Percentiles rank a stretch among this genome's conserved stretches.
These are phyloP conservation scores for Schizophyllum amplum DNA, from an alignment of 1,284 basidiomycete genomes.

Conservation along the genomic window DNA sequence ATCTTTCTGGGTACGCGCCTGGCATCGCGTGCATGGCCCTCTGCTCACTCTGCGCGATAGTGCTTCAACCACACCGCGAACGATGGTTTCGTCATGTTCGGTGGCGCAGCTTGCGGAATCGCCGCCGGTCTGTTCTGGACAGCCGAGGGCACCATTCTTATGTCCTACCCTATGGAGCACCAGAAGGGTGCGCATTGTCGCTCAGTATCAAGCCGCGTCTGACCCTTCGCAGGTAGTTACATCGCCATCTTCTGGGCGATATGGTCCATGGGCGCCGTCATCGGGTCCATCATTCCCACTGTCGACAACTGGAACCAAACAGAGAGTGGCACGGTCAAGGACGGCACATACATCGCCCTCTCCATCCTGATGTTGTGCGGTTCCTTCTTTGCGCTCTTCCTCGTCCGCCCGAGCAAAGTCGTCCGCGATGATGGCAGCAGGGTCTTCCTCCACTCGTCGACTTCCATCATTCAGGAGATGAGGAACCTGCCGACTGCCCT, in stretches of 20 bases:
- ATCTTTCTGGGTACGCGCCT: neutral
- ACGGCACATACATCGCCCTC: neutral
- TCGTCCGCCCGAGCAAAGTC: neutral
- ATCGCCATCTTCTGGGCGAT: neutral
- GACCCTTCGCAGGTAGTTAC: neutral
- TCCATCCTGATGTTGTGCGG: neutral
- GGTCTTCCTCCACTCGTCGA: neutral
- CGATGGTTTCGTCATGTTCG: neutral
- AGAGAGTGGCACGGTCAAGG: neutral
- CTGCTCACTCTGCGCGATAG: neutral
- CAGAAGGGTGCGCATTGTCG: neutral
- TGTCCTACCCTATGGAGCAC: neutral
- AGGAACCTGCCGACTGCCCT: neutral
- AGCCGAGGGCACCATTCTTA: neutral
- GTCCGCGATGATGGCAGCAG: neutral
- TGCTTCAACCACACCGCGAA: neutral
- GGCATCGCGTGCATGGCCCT: too few relatives aligned
- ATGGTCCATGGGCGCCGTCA: neutral
- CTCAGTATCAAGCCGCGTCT: neutral
- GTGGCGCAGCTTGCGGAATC: neutral
- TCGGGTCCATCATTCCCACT: neutral
- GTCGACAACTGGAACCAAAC: neutral
- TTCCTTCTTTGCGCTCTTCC: neutral
- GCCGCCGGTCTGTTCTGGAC: neutral
- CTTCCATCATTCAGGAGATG: neutral